Conservation (phyloP, 345 rosid species). For the Populus ilicifolia region DNA sequence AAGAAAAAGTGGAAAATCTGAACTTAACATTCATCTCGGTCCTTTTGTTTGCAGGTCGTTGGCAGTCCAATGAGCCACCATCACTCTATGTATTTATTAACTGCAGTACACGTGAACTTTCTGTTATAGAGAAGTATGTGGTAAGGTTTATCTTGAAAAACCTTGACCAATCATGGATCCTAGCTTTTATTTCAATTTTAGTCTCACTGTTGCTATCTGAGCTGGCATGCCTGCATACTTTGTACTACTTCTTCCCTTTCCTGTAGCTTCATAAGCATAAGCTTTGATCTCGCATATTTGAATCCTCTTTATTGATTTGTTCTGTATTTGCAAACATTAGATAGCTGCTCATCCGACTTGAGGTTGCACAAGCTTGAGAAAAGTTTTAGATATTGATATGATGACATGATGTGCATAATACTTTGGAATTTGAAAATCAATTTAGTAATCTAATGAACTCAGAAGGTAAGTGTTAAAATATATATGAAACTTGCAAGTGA, state of each 20-base stretch:
- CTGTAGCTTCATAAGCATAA: neutral
- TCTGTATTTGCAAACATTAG: neutral
- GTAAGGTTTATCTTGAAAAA: constrained; percentile 37
- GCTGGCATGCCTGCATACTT: neutral
- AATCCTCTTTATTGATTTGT: constrained; percentile 5
- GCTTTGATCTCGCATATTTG: neutral
- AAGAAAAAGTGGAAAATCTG: neutral
- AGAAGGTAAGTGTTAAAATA: neutral
- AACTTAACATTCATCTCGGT: neutral
- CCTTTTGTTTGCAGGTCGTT: constrained; percentile 50
- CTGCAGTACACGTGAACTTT: constrained; percentile 87
- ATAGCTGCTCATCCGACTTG: neutral
- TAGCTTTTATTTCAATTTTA: neutral
- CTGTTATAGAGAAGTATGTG: constrained; percentile 86
- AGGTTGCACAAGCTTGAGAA: neutral
- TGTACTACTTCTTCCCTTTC: neutral
- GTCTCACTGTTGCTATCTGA: neutral
- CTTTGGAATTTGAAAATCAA: neutral
- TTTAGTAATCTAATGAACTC: neutral
- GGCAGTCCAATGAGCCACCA: constrained; percentile 77
- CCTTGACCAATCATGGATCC: constrained; percentile 1
- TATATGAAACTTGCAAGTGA: neutral
- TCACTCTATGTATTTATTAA: constrained; percentile 75
- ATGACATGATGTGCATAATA: neutral
- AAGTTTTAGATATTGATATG: neutral